Percentiles rank a stretch among this genome's conserved stretches.
These are phyloP conservation scores for Hyparrhenia diplandra DNA, from an alignment of 176 grass and related monocot genomes.

Conservation along the genomic window DNA sequence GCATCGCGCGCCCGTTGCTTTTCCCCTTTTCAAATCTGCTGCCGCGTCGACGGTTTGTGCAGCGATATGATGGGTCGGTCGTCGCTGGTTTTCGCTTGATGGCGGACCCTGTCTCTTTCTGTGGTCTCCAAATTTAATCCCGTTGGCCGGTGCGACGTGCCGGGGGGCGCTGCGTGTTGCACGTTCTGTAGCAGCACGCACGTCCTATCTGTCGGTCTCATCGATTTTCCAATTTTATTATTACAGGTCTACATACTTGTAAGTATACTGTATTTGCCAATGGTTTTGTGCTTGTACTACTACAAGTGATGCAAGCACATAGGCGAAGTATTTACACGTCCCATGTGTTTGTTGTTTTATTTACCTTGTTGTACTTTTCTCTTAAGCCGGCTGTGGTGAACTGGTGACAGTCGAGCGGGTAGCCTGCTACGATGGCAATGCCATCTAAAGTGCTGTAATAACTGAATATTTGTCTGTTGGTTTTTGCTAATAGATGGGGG, in stretches of 20 bases:
- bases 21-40: neutral
- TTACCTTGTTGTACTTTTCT: too few species aligned
- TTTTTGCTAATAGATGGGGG: too few species aligned
- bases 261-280: neutral
- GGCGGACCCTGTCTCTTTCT: neutral
- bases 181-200: neutral
- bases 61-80: neutral
- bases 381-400: too few species aligned
- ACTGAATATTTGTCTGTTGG: too few species aligned
- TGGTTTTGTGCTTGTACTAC: neutral
- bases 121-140: neutral
- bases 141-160: constrained; percentile 17
- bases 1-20: neutral
- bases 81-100: neutral
- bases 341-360: neutral
- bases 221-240: neutral
- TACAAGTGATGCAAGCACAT: neutral
- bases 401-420: too few species aligned
- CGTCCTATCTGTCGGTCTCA: neutral
- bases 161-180: neutral
- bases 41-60: neutral
- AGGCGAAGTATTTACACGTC: neutral
- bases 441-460: too few species aligned
- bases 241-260: neutral
- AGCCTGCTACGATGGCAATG: too few species aligned